These are phyloP conservation scores for Isatis tinctoria DNA, from an alignment of 345 rosid genomes.

Conservation along the genomic window DNA sequence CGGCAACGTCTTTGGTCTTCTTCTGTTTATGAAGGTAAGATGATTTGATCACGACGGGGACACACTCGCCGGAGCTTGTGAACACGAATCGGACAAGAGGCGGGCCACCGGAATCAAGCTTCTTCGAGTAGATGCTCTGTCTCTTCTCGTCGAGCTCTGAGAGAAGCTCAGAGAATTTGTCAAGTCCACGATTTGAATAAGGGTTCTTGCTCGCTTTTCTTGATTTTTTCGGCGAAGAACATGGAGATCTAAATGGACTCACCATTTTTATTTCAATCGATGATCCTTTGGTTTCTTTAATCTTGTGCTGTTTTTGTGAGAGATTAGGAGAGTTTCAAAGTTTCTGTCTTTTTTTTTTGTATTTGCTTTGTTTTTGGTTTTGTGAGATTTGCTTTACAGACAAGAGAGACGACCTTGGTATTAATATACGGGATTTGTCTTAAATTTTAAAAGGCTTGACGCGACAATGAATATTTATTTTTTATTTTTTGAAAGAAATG, in stretches of 20 bases:
- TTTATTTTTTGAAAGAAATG: too few species aligned
- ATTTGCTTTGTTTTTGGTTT: too few species aligned
- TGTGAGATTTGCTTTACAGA: constrained; percentile 11
- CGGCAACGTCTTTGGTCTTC: constrained; percentile 5
- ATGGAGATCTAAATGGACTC: constrained; percentile 18
- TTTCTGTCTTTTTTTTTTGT: background rate
- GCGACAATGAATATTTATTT: too few species aligned
- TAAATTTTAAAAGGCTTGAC: background rate
- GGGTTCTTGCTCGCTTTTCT: constrained; percentile 56
- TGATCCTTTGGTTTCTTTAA: constrained; percentile 9
- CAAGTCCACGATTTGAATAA: constrained; percentile 63
- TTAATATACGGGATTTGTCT: constrained; percentile 22
- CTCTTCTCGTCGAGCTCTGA: constrained; percentile 56
- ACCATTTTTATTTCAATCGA: constrained; percentile 12
- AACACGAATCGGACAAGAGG: constrained; percentile 58
- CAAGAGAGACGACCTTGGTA: constrained; percentile 26
- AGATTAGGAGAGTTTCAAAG: background rate
- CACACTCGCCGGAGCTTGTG: constrained; percentile 36
- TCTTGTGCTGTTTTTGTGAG: background rate
- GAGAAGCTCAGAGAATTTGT: constrained; percentile 63
- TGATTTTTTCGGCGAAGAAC: constrained; percentile 40
- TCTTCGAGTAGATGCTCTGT: constrained; percentile 47
- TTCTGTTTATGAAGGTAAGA: constrained; percentile 20
- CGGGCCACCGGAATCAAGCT: constrained; percentile 38
- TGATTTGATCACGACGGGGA: constrained; percentile 56